Conservation (phyloP, 228 moss, liverwort and hornwort genomes). For the Sphagnum fallax region DNA sequence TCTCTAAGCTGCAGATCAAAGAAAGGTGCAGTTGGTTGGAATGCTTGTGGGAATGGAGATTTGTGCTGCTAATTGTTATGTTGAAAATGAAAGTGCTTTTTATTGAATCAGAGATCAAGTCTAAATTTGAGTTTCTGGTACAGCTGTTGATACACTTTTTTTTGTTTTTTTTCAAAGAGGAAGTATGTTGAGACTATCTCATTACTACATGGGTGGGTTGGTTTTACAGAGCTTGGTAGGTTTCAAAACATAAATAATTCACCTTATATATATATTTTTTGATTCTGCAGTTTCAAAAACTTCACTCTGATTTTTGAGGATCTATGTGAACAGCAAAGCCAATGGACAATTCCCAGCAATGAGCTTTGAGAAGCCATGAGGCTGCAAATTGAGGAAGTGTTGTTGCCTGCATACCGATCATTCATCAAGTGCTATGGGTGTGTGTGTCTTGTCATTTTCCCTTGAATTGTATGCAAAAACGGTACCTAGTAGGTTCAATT, state of each 20-base stretch:
- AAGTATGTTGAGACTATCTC: too few relatives aligned
- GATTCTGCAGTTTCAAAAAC: conserved; percentile 32
- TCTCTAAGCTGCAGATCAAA: conserved; percentile 66
- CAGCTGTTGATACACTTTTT: too few relatives aligned
- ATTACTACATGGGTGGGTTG: neutral
- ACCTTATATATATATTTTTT: neutral
- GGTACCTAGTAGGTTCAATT: too few relatives aligned
- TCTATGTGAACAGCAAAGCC: conserved; percentile 32
- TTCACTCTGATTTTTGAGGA: conserved; percentile 47
- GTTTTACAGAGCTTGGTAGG: too few relatives aligned
- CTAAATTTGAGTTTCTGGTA: too few relatives aligned
- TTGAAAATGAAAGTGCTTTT: too few relatives aligned
- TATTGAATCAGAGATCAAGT: too few relatives aligned
- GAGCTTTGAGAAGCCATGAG: conserved; percentile 43
- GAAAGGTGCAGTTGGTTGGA: conserved; percentile 30
- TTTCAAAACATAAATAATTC: too few relatives aligned
- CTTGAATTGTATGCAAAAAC: too few relatives aligned
- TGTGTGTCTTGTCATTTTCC: neutral
- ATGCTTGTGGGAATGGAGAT: too few relatives aligned
- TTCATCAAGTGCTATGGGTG: conserved; percentile 47
- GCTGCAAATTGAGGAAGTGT: conserved; percentile 36
- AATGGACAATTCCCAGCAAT: conserved; percentile 31
- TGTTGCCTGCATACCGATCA: conserved; percentile 36
- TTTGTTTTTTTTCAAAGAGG: too few relatives aligned
- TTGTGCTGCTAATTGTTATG: too few relatives aligned